Percentiles rank a stretch among this genome's conserved stretches.
Conservation (phyloP, 2,329 filamentous ascomycete species). For the Bisporella sp. region DNA sequence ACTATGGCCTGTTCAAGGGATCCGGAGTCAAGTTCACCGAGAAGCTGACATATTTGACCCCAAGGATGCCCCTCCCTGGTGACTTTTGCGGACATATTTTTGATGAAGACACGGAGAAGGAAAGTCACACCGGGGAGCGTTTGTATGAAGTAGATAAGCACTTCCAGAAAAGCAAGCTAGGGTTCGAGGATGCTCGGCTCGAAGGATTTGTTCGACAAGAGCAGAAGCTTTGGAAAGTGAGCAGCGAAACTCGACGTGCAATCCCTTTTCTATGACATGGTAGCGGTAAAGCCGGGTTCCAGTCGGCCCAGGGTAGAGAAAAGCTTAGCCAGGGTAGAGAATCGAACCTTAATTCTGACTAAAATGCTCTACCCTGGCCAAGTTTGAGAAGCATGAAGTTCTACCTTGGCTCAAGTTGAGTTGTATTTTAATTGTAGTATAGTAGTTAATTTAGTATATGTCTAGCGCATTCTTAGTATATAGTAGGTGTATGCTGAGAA, state of each 20-base stretch:
- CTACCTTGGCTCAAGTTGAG: too few species aligned
- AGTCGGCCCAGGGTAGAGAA: too few species aligned
- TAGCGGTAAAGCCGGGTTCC: too few species aligned
- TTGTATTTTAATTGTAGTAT: too few species aligned
- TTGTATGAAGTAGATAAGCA: slow-evolving; percentile 10
- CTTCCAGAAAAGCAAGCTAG: slow-evolving; percentile 11
- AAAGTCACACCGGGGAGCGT: slow-evolving; percentile 4
- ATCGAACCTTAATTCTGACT: too few species aligned
- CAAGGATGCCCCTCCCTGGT: slow-evolving; percentile 6
- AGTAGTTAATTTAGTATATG: too few species aligned
- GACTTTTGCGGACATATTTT: slow-evolving; percentile 6
- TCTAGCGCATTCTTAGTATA: too few species aligned
- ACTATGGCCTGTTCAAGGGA: slow-evolving; percentile 7
- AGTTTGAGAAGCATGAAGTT: too few species aligned
- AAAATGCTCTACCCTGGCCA: too few species aligned
- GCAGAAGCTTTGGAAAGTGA: slow-evolving; percentile 10
- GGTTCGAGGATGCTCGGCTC: slow-evolving; percentile 8
- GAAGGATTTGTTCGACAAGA: slow-evolving; percentile 8
- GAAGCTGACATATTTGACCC: slow-evolving; percentile 10
- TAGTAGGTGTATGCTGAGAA: too few species aligned
- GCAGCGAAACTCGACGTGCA: slow-evolving; percentile 12
- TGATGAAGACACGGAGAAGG: slow-evolving; percentile 7
- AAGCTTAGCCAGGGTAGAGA: too few species aligned
- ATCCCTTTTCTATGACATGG: too few species aligned
- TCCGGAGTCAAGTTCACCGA: slow-evolving; percentile 8